Evolutionary conservation across 2,329 filamentous ascomycete species (phyloP), one percentile per base, ranked within the genome.

Genomic region (Incumbomyces lentus): DNA sequence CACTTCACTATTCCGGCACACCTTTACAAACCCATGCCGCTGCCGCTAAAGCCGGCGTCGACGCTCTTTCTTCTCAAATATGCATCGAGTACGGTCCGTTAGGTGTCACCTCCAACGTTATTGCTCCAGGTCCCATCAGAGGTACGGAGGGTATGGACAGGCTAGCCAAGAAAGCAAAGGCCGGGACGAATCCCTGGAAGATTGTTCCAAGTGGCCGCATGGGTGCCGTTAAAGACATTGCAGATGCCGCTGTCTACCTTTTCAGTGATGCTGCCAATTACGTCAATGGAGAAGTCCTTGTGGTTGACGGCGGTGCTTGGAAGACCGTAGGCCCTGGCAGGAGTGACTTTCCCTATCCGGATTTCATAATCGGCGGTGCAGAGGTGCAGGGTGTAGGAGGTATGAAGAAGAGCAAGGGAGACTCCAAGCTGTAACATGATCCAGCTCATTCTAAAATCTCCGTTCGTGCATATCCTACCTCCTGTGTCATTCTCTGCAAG

Each of bases 21-120:
- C 83, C 88, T 0, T 72, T 95, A 55, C 90, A 96, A 64, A 77
- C 84, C 1, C 90, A 96, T 65, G 89, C 89, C 16, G 75, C 81
- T 2, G 88, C 88, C 1, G 90, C 92, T 48, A 96, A 96, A 68
- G 84, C 90, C 0, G 86, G 84, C 12, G 80, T 96, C 8, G 90
- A 96, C 65, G 81, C 87, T 1, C 76, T 96, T 60, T 82, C 85
- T 49, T 76, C 81, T 44, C 82, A 79, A 3, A 78, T 92, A 0
- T 81, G 86, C 1, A 77, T 96, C 45, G 90, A 96, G 64, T 90
- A 90, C 61, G 90, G 90, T 0, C 90, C 90, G 0, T 76, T 78
- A 36, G 90, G 90, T 13, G 69, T 96, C 30, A 89, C 85, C 1
- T 86, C 84, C 44, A 96, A 96, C 61, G 79, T 90, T 47, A 84